These are phyloP conservation scores for Rhizopus delemar DNA, from an alignment of 371 early-diverging fungal genomes.

Conservation along the genomic window DNA sequence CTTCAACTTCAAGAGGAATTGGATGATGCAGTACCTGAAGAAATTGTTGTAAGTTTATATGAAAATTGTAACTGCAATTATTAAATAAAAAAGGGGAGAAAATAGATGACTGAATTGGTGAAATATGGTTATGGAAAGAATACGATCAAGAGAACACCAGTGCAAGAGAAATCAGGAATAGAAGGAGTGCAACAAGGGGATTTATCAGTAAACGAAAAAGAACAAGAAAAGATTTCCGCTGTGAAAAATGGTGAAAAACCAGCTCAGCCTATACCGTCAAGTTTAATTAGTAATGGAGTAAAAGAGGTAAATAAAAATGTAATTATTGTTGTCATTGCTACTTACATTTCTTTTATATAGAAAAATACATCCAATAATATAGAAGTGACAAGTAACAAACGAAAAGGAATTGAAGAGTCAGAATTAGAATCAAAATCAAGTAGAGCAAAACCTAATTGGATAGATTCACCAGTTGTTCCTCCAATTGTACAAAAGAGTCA, in stretches of 20 bases:
- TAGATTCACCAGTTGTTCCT: slow-evolving; percentile 46
- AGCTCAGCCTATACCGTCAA: no score
- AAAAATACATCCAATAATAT: slow-evolving; percentile 36
- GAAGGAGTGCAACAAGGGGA: no score
- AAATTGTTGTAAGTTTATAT: slow-evolving; percentile 50
- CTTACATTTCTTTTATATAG: no score
- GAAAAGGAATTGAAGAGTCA: slow-evolving; percentile 29
- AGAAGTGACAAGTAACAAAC: slow-evolving; percentile 52
- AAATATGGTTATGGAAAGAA: slow-evolving; percentile 72
- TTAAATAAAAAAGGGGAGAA: slow-evolving; percentile 22
- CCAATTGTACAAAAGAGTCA: slow-evolving; percentile 52
- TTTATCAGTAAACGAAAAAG: background rate
- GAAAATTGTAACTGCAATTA: background rate
- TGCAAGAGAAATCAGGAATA: background rate
- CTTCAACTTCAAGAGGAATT: slow-evolving; percentile 74
- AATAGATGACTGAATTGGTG: slow-evolving; percentile 57
- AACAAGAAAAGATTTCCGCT: no score
- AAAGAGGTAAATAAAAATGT: no score
- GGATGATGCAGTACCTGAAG: slow-evolving; percentile 59
- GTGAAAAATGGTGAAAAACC: no score
- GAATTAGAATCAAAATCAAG: slow-evolving; percentile 15
- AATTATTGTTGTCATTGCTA: no score
- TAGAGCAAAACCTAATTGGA: slow-evolving; percentile 35
- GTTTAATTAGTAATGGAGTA: no score
- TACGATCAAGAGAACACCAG: background rate